Percentiles rank a stretch among this genome's conserved stretches.
phyloP scores from a whole-genome alignment of 1,139 yeast genomes.

The Torulaspora globosa region DNA sequence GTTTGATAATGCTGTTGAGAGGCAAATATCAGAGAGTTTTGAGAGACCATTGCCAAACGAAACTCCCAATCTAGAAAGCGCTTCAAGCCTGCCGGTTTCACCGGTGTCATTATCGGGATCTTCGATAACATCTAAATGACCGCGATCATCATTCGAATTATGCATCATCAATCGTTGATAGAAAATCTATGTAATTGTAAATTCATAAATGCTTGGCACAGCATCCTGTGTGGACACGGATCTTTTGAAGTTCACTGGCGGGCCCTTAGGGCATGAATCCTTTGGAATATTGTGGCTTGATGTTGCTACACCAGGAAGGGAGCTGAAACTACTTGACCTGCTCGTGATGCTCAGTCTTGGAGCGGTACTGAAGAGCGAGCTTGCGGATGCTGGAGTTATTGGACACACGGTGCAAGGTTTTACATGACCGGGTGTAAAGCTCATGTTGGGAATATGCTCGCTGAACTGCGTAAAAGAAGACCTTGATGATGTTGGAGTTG shows the following conservation, averaged over 20 bases:
- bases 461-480: constrained; percentile 5
- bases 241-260: constrained; percentile 10
- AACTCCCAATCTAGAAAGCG: neutral
- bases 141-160: neutral
- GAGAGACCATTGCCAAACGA: neutral
- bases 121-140: constrained; percentile 3
- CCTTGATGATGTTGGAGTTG: constrained; percentile 14
- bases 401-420: constrained; percentile 8
- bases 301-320: constrained; percentile 4
- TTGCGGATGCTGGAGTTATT: constrained; percentile 13
- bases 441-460: constrained; percentile 3
- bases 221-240: constrained; percentile 15
- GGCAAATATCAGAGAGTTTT: neutral
- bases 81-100: constrained; percentile 3
- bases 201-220: constrained; percentile 16
- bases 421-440: constrained; percentile 2
- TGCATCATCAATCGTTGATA: constrained; percentile 6
- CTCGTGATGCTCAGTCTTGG: constrained; percentile 12
- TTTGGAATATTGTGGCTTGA: constrained; percentile 9
- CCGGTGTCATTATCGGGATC: constrained; percentile 8
- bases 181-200: constrained; percentile 1
- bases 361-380: constrained; percentile 13
- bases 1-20: neutral
- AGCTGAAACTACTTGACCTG: constrained; percentile 11
- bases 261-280: constrained; percentile 11